Percentiles rank a stretch among this genome's conserved stretches.
Evolutionary conservation across 257 asterid genomes (phyloP).

Genomic region (Nicotiana tabacum): DNA sequence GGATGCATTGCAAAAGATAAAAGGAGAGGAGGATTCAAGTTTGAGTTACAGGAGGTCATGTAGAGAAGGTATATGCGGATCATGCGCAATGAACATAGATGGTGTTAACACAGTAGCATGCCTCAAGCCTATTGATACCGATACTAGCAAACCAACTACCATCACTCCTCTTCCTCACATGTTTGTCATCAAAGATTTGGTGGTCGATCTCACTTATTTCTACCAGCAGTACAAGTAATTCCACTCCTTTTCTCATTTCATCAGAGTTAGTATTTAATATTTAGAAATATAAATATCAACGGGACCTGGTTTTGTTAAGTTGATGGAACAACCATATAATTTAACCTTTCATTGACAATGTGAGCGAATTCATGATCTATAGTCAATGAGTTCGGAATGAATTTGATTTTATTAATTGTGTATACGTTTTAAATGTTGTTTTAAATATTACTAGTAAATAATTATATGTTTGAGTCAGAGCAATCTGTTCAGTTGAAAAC

Average conservation of each 20-base stretch:
- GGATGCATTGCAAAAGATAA: conserved; percentile 66
- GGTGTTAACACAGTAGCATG: conserved; percentile 77
- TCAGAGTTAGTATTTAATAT: neutral
- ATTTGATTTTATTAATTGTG: neutral
- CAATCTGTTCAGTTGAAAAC: neutral
- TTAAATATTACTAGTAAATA: too few species aligned
- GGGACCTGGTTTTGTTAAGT: neutral
- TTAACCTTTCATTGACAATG: neutral
- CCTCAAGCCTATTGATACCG: conserved; percentile 53
- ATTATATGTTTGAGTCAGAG: neutral
- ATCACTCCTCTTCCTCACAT: conserved; percentile 81
- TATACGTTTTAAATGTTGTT: too few species aligned
- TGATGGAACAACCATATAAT: neutral
- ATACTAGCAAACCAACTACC: conserved; percentile 36
- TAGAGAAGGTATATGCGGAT: conserved; percentile 79
- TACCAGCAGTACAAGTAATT: conserved; percentile 74
- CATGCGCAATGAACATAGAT: conserved; percentile 76
- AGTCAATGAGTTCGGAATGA: neutral
- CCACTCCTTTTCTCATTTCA: neutral
- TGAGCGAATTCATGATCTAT: neutral
- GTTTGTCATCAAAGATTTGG: conserved; percentile 78
- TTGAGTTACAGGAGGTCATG: conserved; percentile 66
- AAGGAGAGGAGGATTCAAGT: conserved; percentile 51
- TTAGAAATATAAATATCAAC: neutral
- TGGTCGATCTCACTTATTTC: conserved; percentile 69